Base-by-base conservation (phyloP, 768 basidiomycete species). In the Clathrus columnatus region DNA sequence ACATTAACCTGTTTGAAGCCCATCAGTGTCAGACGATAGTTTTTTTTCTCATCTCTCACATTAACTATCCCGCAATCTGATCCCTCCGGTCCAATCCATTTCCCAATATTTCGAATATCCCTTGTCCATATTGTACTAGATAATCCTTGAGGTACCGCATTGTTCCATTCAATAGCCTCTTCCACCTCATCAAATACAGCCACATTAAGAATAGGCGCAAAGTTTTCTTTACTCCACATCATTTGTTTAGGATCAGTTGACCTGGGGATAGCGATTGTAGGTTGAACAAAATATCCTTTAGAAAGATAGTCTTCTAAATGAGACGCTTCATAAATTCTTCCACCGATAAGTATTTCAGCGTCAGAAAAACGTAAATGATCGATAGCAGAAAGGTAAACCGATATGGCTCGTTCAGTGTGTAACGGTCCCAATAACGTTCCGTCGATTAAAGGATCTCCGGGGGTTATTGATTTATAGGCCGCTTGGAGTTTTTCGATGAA, bases 21-120 rank as follows among this genome's bases (percentile, higher is more conserved):
- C 54, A 56, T 50, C 14, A 48, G 48, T 44, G 57, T 55, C 50
- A 48, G 43, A 43, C 51, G n/a, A 23, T 51, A 50, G 30, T 6
- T 8, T 49, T 7, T 2, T 20, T 29, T 8, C 0, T 7, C 30
- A 48, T 51, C 45, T 74, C 82, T 65, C 66, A 89, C 91, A 70
- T 94, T 93, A 58, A 93, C 90, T 61, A 94, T 96, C 6, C 95
- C 95, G 41, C 87, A 75, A 67, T 97, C 95, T 23, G 85, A 87
- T 27, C 94, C 94, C 57, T 77, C 75, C 41, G 92, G 87, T 11
- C 93, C 91, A 60, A 95, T 84, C 91, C 92, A 96, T 70, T 83
- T 87, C 50, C 94, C 91, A 51, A 96, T 72, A 62, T 85, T 84
- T 57, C 86, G 75, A 48, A 97, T 63, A 63, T 91, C 86, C 41